Percentiles rank a stretch among this genome's conserved stretches.
phyloP scores from a whole-genome alignment of 73 alveolate species.

The Paramecium sexaurelia region DNA sequence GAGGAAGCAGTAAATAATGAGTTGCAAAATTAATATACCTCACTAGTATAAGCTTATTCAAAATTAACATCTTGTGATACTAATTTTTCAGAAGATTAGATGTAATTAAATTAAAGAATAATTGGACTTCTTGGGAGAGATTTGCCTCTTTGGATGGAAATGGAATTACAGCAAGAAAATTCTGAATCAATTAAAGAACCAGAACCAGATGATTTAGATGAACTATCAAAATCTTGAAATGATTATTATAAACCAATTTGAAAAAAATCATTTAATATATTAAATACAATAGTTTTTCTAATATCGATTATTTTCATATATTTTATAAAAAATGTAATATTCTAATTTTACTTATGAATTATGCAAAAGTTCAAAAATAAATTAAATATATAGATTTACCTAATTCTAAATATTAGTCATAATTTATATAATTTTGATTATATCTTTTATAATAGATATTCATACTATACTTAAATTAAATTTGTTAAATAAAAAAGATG shows the following conservation, averaged over 20 bases:
- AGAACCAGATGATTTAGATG: constrained; percentile 25
- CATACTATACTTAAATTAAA: too few relatives aligned
- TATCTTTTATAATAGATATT: too few relatives aligned
- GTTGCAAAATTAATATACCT: not conserved
- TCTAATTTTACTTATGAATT: too few relatives aligned
- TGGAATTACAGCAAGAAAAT: not conserved
- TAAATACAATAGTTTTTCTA: too few relatives aligned
- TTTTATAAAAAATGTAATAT: too few relatives aligned
- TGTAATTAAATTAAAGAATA: not conserved
- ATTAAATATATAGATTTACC: too few relatives aligned
- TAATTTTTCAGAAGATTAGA: not conserved
- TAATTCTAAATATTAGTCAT: too few relatives aligned
- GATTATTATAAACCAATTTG: not conserved
- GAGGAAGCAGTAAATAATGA: not conserved
- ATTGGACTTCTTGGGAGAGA: constrained; percentile 1
- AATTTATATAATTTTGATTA: too few relatives aligned
- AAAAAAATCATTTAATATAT: too few relatives aligned
- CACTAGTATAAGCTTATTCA: not conserved
- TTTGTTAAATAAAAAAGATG: too few relatives aligned
- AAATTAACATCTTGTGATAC: not conserved
- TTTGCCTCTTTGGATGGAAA: not conserved
- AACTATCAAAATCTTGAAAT: not conserved
- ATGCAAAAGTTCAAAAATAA: too few relatives aligned
- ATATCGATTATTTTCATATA: too few relatives aligned
- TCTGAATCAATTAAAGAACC: not conserved